Conservation (phyloP, 176 grass and related monocot genomes). For the Phyllostachys edulis region DNA sequence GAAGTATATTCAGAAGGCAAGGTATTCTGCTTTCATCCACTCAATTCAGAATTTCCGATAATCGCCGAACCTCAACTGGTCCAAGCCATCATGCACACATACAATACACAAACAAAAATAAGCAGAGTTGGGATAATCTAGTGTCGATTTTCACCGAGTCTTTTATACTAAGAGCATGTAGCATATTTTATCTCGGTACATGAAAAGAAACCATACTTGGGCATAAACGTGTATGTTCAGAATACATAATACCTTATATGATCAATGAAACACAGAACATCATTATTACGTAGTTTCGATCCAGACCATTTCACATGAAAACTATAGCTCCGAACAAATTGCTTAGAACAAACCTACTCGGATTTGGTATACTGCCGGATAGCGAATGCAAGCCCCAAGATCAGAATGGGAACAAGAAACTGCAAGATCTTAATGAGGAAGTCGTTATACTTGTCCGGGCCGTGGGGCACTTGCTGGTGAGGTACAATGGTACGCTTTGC, state of each 20-base stretch:
- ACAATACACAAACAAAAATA: background rate
- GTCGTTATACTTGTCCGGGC: conserved; percentile 39
- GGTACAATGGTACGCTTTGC: conserved; percentile 43
- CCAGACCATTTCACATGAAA: conserved; percentile 4
- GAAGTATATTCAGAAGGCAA: background rate
- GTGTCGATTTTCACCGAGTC: background rate
- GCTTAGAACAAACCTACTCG: conserved; percentile 19
- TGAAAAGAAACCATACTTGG: background rate
- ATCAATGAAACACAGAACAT: background rate
- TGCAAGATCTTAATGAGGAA: conserved; percentile 58
- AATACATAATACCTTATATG: conserved; percentile 1
- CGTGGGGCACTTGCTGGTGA: conserved; percentile 41
- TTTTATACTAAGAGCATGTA: background rate
- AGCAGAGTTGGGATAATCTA: background rate
- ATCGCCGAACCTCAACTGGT: background rate
- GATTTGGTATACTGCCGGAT: conserved; percentile 57
- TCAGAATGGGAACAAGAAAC: conserved; percentile 63
- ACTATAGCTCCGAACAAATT: background rate
- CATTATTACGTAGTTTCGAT: conserved; percentile 26
- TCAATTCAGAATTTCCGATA: background rate
- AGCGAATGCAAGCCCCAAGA: conserved; percentile 65
- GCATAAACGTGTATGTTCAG: conserved; percentile 12
- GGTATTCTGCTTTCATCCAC: background rate
- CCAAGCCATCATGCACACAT: background rate
- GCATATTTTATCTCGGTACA: background rate